Percentiles rank a stretch among this genome's conserved stretches.
Evolutionary conservation across 495 filamentous ascomycete species (phyloP).

Genomic region (Neurospora sp.): DNA sequence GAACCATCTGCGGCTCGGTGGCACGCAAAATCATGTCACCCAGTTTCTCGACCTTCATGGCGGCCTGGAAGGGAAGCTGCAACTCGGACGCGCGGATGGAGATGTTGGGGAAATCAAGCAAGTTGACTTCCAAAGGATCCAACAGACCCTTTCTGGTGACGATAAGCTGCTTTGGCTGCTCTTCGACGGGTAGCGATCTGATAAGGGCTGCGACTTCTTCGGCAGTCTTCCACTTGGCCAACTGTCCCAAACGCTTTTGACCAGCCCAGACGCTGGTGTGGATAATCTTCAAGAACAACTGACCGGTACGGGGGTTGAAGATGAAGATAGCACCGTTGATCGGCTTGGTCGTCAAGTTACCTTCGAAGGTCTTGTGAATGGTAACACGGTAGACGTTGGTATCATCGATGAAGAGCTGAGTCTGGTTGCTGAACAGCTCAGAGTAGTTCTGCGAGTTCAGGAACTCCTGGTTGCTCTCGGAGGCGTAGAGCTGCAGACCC

Average conservation of each 20-base stretch:
- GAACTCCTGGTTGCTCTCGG: conserved; percentile 99
- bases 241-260: conserved; percentile 95
- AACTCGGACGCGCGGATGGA: conserved; percentile 97
- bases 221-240: conserved; percentile 99
- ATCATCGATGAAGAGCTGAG: conserved; percentile 98
- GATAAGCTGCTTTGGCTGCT: conserved; percentile 98
- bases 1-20: conserved; percentile 98
- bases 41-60: conserved; percentile 99
- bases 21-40: conserved; percentile 98
- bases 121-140: conserved; percentile 93
- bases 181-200: conserved; percentile 91
- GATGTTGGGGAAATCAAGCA: conserved; percentile 98
- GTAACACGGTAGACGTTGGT: conserved; percentile 99
- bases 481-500: conserved; percentile 95
- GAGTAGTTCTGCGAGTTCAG: conserved; percentile 99
- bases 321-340: conserved; percentile 99
- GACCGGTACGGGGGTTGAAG: conserved; percentile 96
- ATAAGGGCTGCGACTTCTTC: conserved; percentile 99
- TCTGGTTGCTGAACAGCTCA: conserved; percentile 97
- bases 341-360: conserved; percentile 97
- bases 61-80: conserved; percentile 97
- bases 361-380: conserved; percentile 99
- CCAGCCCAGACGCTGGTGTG: conserved; percentile 99
- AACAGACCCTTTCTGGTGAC: conserved; percentile 96
- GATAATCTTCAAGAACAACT: conserved; percentile 98